These are phyloP conservation scores for Fennellomyces sp. DNA, from an alignment of 371 early-diverging fungal species.

Conservation along the genomic window DNA sequence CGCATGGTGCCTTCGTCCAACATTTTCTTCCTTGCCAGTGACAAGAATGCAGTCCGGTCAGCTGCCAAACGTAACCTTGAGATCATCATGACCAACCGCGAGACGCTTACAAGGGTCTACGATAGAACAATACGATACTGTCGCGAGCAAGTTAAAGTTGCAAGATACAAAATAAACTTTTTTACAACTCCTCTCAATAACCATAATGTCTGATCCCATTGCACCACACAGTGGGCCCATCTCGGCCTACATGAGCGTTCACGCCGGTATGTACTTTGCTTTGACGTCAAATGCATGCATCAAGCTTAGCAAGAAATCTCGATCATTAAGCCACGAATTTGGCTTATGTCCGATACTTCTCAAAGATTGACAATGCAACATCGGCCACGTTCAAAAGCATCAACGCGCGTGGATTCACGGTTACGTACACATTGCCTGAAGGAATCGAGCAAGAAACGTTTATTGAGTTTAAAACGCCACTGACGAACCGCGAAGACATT, in stretches of 20 bases:
- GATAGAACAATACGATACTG: not conserved
- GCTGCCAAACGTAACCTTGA: slow-evolving; percentile 7
- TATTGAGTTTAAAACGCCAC: slow-evolving; percentile 34
- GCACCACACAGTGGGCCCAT: slow-evolving; percentile 42
- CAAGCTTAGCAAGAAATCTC: not conserved
- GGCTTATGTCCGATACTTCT: slow-evolving; percentile 48
- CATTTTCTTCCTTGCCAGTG: slow-evolving; percentile 14
- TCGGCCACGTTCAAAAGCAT: slow-evolving; percentile 44
- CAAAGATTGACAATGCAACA: slow-evolving; percentile 30
- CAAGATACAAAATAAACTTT: not conserved
- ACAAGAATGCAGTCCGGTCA: slow-evolving; percentile 13
- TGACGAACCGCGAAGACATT: slow-evolving; percentile 44
- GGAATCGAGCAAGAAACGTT: slow-evolving; percentile 11
- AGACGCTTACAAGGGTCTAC: not conserved
- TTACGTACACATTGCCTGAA: slow-evolving; percentile 23
- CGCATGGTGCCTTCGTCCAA: slow-evolving; percentile 17
- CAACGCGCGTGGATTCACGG: slow-evolving; percentile 29
- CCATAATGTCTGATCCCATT: slow-evolving; percentile 33
- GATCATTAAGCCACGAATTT: slow-evolving; percentile 47
- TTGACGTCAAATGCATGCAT: not conserved
- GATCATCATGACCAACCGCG: not conserved
- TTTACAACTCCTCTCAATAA: not conserved
- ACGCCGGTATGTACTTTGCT: slow-evolving; percentile 24
- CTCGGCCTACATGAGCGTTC: slow-evolving; percentile 50
- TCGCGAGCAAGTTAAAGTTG: not conserved